Conservation (phyloP, 2,329 filamentous ascomycete species). For the Fusarium sp. region DNA sequence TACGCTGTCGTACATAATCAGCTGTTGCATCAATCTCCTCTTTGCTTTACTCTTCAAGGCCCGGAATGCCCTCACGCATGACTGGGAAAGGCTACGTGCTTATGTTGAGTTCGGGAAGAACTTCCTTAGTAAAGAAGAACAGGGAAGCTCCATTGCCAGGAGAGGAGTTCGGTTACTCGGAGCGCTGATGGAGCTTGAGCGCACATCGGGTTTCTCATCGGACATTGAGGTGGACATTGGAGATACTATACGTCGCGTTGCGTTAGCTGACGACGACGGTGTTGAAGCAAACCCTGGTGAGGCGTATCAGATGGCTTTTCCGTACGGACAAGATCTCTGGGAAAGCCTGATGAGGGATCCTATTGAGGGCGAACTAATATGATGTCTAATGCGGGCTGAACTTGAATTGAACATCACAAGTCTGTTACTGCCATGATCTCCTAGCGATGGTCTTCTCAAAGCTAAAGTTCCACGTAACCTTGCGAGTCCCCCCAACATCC, state of each 20-base stretch:
- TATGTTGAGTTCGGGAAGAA: background rate
- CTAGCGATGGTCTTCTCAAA: constrained; percentile 32
- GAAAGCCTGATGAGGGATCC: background rate
- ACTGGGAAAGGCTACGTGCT: background rate
- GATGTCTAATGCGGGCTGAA: no score
- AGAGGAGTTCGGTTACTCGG: background rate
- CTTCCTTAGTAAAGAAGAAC: background rate
- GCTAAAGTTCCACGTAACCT: constrained; percentile 46
- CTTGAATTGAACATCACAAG: background rate
- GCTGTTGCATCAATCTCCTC: background rate
- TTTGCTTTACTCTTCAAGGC: background rate
- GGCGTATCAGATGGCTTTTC: background rate
- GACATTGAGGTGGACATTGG: constrained; percentile 1
- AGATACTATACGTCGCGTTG: background rate
- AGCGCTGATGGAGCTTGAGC: background rate
- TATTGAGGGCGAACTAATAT: background rate
- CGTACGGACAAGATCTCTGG: background rate
- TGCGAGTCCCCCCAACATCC: constrained; percentile 30
- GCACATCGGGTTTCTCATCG: background rate
- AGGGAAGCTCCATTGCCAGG: background rate
- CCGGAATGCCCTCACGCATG: background rate
- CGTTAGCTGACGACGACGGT: background rate
- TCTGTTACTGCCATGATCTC: background rate
- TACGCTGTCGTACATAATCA: background rate
- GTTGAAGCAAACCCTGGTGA: background rate